Conservation (phyloP, 2,329 filamentous ascomycete genomes). For the Talaromyces sp. region DNA sequence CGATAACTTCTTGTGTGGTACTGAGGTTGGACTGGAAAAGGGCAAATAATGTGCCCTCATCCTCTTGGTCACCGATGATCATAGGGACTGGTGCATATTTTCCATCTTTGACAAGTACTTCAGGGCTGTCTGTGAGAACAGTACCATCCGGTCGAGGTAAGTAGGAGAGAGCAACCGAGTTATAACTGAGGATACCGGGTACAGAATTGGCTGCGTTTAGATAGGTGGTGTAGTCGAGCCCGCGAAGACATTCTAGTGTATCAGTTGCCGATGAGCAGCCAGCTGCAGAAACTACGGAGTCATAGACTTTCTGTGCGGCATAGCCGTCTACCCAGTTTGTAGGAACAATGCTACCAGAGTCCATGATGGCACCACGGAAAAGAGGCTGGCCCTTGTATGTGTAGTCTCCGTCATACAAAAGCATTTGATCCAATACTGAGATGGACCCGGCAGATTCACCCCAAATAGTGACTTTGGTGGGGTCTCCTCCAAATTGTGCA, state of each 20-base stretch:
- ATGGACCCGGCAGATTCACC: constrained; percentile 70
- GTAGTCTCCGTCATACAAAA: constrained; percentile 68
- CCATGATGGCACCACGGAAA: constrained; percentile 76
- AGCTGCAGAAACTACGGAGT: constrained; percentile 46
- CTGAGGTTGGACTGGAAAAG: constrained; percentile 68
- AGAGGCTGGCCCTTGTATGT: constrained; percentile 71
- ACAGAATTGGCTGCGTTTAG: constrained; percentile 67
- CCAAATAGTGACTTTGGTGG: constrained; percentile 74
- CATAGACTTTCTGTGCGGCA: constrained; percentile 60
- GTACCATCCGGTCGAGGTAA: constrained; percentile 66
- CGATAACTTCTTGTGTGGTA: constrained; percentile 55
- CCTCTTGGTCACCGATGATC: constrained; percentile 72
- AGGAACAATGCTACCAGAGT: constrained; percentile 63
- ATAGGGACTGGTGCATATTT: constrained; percentile 60
- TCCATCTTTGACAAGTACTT: constrained; percentile 53
- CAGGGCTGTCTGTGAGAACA: constrained; percentile 61
- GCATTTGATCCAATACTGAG: constrained; percentile 73
- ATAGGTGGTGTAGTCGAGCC: constrained; percentile 45
- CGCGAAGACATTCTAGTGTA: constrained; percentile 49
- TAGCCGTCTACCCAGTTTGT: constrained; percentile 61
- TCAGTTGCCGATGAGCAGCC: constrained; percentile 44
- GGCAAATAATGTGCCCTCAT: constrained; percentile 75
- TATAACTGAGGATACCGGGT: constrained; percentile 65
- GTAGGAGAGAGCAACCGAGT: constrained; percentile 67
- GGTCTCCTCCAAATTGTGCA: constrained; percentile 72